Base-by-base conservation (phyloP, 2,329 filamentous ascomycete species). In the Botrytis squamosa region DNA sequence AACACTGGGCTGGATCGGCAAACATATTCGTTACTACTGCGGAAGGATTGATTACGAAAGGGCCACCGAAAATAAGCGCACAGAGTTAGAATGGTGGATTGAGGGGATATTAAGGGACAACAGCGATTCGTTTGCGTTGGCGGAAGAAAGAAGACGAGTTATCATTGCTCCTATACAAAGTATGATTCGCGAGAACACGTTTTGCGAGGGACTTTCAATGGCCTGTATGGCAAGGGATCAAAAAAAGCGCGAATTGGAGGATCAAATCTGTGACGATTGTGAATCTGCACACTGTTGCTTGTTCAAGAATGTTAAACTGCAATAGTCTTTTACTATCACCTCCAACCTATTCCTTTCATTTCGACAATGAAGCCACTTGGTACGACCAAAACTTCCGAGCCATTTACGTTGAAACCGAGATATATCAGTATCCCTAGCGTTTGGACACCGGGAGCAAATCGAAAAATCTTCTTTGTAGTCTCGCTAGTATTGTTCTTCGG, bases 1-100 rank as follows among this genome's bases (percentile, higher is more conserved):
- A 4, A 1, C 0, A 1, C 14, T 36, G 29, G 10, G 40, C 22
- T 0, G 0, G 0, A 33, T 6, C 6, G 63, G 1, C 29, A 3
- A 18, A 25, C 1, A 0, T 25, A 2, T 46, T 4, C 40, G 29
- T 25, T 25, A 36, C 25, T 22, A 4, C 63, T 65, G 63, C 42
- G 18, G n/a, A 14, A 65, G 20, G 4, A 25, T 9, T 22, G 63
- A 33, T 25, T 18, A 65, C 7, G 29, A 65, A 22, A 65, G 33
- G 5, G 10, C 16, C 4, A 33, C 22, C n/a, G 18, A 7, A 2
- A 46, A 3, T 1, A 65, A 65, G 14, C 29, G 63, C 10, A 3
- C 10, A 18, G 63, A 65, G 29, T 9, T 65, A 10, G n/a, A 65
- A 46, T 49, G 29, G 63, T 65, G 63, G 42, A 65, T 65, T 36